phyloP scores from a whole-genome alignment of 108 stramenopile species.

The Nitzschia sp. region DNA sequence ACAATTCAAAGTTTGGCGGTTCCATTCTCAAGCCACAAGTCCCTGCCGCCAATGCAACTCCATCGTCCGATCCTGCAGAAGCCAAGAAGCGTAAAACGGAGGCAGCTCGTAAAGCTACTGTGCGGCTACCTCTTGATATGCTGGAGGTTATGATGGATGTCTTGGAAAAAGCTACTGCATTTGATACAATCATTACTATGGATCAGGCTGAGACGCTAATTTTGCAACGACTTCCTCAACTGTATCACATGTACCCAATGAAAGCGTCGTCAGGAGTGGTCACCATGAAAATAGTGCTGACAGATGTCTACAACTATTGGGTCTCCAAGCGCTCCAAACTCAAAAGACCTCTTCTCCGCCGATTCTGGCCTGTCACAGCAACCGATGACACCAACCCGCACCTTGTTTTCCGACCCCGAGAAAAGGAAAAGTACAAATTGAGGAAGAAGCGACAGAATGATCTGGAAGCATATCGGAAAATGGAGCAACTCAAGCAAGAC shows the following conservation, averaged over 20 bases:
- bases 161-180: conserved; percentile 81
- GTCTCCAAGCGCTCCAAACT: conserved; percentile 82
- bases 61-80: background rate
- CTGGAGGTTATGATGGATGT: conserved; percentile 78
- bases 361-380: conserved; percentile 90
- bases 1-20: conserved; percentile 68
- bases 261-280: conserved; percentile 40
- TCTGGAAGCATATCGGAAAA: conserved; percentile 84
- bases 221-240: conserved; percentile 50
- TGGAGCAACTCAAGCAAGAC: conserved; percentile 78
- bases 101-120: conserved; percentile 14
- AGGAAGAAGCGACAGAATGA: conserved; percentile 93
- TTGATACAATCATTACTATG: conserved; percentile 68
- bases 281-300: conserved; percentile 54
- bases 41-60: background rate
- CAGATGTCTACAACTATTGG: conserved; percentile 87
- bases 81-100: background rate
- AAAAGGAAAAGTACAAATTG: conserved; percentile 95
- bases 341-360: conserved; percentile 83
- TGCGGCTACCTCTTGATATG: conserved; percentile 48
- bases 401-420: conserved; percentile 89
- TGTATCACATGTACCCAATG: conserved; percentile 58
- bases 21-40: background rate
- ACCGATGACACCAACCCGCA: conserved; percentile 93
- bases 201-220: conserved; percentile 70